Conservation (phyloP, 148 eudicot genomes). For the Vaccinium corymbosum region DNA sequence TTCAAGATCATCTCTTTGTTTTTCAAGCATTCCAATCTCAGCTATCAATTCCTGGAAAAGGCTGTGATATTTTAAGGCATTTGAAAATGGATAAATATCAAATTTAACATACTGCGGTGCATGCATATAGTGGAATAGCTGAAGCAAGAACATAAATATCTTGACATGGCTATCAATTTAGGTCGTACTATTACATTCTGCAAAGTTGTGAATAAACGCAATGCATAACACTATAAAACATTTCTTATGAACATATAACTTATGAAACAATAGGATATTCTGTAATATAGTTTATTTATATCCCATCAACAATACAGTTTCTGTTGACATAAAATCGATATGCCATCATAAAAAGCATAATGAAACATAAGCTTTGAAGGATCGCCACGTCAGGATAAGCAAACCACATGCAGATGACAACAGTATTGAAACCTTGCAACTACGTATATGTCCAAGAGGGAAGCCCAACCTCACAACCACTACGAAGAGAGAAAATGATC, state of each 20-base stretch:
- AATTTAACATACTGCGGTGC: neutral
- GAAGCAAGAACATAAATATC: neutral
- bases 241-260: neutral
- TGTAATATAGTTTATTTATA: neutral
- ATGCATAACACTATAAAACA: neutral
- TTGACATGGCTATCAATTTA: neutral
- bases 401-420: neutral
- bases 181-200: neutral
- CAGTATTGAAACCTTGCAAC: neutral
- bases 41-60: conserved; percentile 37
- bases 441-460: neutral
- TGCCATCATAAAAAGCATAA: neutral
- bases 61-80: conserved; percentile 2
- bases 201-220: neutral
- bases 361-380: neutral
- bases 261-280: neutral
- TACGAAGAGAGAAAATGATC: neutral
- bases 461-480: neutral
- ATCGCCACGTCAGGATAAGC: neutral
- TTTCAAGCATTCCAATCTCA: conserved; percentile 39
- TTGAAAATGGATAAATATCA: neutral
- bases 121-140: neutral
- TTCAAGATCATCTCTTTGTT: conserved; percentile 43
- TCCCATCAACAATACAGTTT: neutral
- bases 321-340: neutral